Evolutionary conservation across 2,329 filamentous ascomycete species (phyloP).

Genomic region (Monosporascus sp.): DNA sequence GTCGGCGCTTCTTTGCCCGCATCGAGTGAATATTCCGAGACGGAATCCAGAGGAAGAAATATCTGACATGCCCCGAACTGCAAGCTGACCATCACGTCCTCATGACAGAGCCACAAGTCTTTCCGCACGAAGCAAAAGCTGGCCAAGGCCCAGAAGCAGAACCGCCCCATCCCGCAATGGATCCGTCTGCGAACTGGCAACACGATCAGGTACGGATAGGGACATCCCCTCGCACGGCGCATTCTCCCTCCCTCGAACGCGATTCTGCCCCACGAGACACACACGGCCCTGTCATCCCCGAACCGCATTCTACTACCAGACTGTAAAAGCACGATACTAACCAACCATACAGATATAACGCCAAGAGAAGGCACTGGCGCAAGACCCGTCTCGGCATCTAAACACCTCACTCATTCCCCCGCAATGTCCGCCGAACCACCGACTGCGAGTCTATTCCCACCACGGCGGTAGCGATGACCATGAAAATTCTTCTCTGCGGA

Average conservation of each 20-base stretch:
- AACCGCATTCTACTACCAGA: background rate
- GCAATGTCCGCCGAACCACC: background rate
- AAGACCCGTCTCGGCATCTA: slow-evolving; percentile 99
- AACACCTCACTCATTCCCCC: slow-evolving; percentile 47
- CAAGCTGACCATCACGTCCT: slow-evolving; percentile 12
- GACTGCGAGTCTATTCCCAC: background rate
- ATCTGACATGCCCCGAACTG: slow-evolving; percentile 7
- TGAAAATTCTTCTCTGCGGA: background rate
- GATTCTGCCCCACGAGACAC: no score
- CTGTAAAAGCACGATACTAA: slow-evolving; percentile 9
- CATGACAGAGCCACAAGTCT: slow-evolving; percentile 89
- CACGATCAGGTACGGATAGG: slow-evolving; percentile 86
- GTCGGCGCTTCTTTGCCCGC: no score
- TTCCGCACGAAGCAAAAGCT: slow-evolving; percentile 99
- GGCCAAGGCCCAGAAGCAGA: slow-evolving; percentile 99
- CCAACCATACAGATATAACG: slow-evolving; percentile 77
- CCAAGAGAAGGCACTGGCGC: slow-evolving; percentile 99
- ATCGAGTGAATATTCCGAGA: no score
- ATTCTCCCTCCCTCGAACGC: no score
- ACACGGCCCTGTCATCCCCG: no score
- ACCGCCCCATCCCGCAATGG: slow-evolving; percentile 99
- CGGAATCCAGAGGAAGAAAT: background rate
- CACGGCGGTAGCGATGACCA: background rate
- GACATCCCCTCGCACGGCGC: background rate
- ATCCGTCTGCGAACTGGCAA: slow-evolving; percentile 97